Evolutionary conservation across 2,329 filamentous ascomycete species (phyloP).

Genomic region (Neonectria coccinea): DNA sequence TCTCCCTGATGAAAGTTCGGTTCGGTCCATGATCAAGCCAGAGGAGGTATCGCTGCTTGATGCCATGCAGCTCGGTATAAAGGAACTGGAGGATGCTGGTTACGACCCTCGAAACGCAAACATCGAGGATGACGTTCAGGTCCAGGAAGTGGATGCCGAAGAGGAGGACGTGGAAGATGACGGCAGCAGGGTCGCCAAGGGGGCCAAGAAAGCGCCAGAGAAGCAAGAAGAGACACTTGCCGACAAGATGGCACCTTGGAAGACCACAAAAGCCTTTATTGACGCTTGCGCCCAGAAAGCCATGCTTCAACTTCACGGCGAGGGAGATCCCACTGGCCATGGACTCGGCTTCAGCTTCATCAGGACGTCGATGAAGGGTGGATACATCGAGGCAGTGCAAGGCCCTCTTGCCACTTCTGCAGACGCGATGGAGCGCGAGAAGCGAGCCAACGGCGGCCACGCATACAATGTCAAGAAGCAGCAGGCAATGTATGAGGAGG

Average conservation of each 20-base stretch:
- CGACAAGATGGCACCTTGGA: constrained; percentile 93
- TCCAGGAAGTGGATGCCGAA: constrained; percentile 72
- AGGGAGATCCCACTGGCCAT: constrained; percentile 93
- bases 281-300: constrained; percentile 94
- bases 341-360: constrained; percentile 97
- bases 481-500: constrained; percentile 90
- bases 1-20: constrained; percentile 81
- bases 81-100: constrained; percentile 90
- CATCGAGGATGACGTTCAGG: constrained; percentile 73
- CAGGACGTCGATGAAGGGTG: constrained; percentile 98
- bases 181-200: constrained; percentile 54
- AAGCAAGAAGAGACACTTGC: constrained; percentile 78
- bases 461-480: constrained; percentile 98
- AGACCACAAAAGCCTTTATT: constrained; percentile 95
- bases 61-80: constrained; percentile 94
- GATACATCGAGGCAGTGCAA: constrained; percentile 84
- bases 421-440: constrained; percentile 87
- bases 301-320: constrained; percentile 94
- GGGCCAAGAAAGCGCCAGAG: constrained; percentile 58
- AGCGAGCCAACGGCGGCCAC: constrained; percentile 91
- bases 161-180: constrained; percentile 61
- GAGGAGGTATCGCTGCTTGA: constrained; percentile 96
- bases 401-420: constrained; percentile 75
- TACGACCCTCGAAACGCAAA: constrained; percentile 75
- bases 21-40: constrained; percentile 90